These are phyloP conservation scores for Botrytis galanthina DNA, from an alignment of 2,329 filamentous ascomycete species.

Conservation along the genomic window DNA sequence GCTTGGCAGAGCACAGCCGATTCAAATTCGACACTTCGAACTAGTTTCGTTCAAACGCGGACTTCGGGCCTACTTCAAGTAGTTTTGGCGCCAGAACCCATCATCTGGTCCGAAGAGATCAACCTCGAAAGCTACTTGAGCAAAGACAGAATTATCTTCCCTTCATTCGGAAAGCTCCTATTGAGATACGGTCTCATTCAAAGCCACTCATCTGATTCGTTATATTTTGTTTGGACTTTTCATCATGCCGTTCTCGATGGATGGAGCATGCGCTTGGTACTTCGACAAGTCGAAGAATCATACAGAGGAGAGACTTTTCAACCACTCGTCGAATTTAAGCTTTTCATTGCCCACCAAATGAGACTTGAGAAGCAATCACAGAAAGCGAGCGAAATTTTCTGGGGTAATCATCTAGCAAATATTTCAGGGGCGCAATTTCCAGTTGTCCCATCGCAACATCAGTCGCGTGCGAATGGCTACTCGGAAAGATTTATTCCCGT, in stretches of 20 bases:
- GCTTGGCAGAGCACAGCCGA: conserved; percentile 35
- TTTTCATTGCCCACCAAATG: conserved; percentile 5
- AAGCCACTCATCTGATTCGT: conserved; percentile 23
- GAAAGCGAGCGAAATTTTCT: conserved; percentile 42
- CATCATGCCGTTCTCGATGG: conserved; percentile 57
- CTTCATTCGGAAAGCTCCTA: conserved; percentile 23
- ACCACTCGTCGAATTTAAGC: not conserved
- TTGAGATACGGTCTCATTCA: conserved; percentile 17
- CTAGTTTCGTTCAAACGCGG: conserved; percentile 31
- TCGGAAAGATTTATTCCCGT: conserved; percentile 3
- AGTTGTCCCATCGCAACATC: not conserved
- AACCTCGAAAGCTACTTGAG: conserved; percentile 4
- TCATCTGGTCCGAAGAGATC: conserved; percentile 3
- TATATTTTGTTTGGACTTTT: conserved; percentile 50
- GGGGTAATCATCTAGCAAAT: conserved; percentile 46
- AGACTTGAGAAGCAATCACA: conserved; percentile 1
- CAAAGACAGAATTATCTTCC: not conserved
- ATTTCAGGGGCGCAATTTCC: conserved; percentile 50
- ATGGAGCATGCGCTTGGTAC: conserved; percentile 44
- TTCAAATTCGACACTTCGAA: conserved; percentile 38
- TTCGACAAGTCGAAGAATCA: conserved; percentile 30
- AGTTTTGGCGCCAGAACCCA: conserved; percentile 18
- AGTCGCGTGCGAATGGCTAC: not conserved
- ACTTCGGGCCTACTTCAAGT: conserved; percentile 23
- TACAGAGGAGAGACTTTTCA: not conserved